Base-by-base conservation (phyloP, 1,284 basidiomycete species). In the Tilletia caries region DNA sequence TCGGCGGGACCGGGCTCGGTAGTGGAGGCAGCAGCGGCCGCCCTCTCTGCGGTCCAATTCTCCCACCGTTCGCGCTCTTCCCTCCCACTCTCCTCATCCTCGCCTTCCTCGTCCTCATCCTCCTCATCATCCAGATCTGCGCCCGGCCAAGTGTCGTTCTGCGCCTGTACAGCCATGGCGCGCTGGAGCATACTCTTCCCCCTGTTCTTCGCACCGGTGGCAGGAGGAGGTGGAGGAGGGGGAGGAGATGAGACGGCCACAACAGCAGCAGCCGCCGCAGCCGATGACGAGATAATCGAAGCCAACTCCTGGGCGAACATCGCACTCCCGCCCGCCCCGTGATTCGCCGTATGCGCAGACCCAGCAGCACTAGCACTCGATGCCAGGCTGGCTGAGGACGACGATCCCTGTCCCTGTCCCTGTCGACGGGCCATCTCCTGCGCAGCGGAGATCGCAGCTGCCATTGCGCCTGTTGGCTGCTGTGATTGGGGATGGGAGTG, bases 381-480 rank as follows among this genome's bases (percentile, higher is more conserved):
- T 50, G 46, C 46, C 18, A 50, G 3, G 46, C 20, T 20, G 46
- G 25, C 3, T 50, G 46, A 18, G 20, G 43, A 44, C 20, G 46
- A 50, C 46, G 46, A 18, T 50, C 20, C 46, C 18, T 18, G 20
- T 50, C 46, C 5, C 46, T 50, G 20, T 50, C 27, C 23, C 52
- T 29, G 52, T 27, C 27, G 52, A 58, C 27, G 52, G 18, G 52
- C 52, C 3, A 58, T n/a, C 52, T 58, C 52, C 52, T 58, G 52
- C 15, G 52, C 52, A 13, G 52, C 52, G 15, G 52, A 58, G 52
- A 58, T 58, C 3, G 52, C 52, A 5, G 52, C 52, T 58, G 52
- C 52, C 52, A 58, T 58, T 5, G 23, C 52, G 25, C 52, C 27
- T 6, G 52, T 25, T 18, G 46, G 46, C 20, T 50, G 46, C 46